A percentile compares a stretch with the other conserved stretches of the same genome.
Evolutionary conservation across 2,329 filamentous ascomycete species (phyloP).

Genomic region (Microdochium nivale): DNA sequence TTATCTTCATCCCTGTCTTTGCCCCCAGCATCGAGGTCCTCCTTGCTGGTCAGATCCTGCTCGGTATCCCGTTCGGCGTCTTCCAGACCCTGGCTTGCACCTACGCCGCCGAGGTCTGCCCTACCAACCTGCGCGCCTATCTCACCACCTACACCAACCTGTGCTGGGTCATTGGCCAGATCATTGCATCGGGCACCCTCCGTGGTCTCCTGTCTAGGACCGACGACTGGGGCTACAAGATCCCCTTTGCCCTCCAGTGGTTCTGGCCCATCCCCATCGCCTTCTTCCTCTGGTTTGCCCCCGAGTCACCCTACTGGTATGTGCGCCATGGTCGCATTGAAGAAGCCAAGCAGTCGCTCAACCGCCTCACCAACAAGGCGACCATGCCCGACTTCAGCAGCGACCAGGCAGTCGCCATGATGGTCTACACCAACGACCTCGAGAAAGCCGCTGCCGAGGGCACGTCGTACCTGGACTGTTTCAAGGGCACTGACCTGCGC

Average conservation of each 20-base stretch:
- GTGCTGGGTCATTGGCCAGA: slow-evolving; percentile 32
- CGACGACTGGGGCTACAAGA: slow-evolving; percentile 26
- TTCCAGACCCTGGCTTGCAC: slow-evolving; percentile 25
- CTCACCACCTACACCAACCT: slow-evolving; percentile 28
- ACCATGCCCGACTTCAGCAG: slow-evolving; percentile 13
- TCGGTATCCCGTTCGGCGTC: slow-evolving; percentile 24
- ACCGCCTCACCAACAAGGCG: slow-evolving; percentile 13
- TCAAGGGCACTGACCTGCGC: slow-evolving; percentile 24
- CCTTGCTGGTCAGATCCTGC: slow-evolving; percentile 23
- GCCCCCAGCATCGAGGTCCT: slow-evolving; percentile 18
- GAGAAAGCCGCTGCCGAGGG: slow-evolving; percentile 19
- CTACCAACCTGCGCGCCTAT: slow-evolving; percentile 26
- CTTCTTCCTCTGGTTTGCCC: slow-evolving; percentile 20
- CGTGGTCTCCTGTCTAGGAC: slow-evolving; percentile 18
- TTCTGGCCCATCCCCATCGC: slow-evolving; percentile 25
- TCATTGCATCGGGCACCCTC: slow-evolving; percentile 26
- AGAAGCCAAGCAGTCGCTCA: slow-evolving; percentile 18
- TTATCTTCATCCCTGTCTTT: slow-evolving; percentile 29
- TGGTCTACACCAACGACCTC: slow-evolving; percentile 28
- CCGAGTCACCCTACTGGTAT: slow-evolving; percentile 11
- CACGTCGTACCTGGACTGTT: slow-evolving; percentile 26
- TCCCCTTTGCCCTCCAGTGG: slow-evolving; percentile 31
- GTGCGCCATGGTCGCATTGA: slow-evolving; percentile 20
- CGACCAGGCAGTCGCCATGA: slow-evolving; percentile 25
- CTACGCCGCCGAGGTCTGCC: slow-evolving; percentile 27